Conservation (phyloP, 495 filamentous ascomycete species). For the Penicillium macrosclerotiorum region DNA sequence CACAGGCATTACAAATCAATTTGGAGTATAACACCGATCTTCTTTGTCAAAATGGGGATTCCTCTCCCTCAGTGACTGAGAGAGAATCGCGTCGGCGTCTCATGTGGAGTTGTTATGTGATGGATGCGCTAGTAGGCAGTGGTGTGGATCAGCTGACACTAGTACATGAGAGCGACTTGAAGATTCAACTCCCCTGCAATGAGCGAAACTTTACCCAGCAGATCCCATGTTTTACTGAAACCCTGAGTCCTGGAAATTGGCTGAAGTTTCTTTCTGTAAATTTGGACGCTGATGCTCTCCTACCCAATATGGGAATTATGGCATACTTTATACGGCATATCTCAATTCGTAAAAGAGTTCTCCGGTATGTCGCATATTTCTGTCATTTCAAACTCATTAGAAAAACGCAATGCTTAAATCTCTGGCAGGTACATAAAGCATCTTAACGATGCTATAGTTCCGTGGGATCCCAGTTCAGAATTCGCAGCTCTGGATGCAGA, state of each 20-base stretch:
- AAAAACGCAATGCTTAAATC: too few species aligned
- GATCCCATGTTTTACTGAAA: conserved; percentile 27
- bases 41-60: conserved; percentile 23
- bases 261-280: conserved; percentile 24
- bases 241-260: conserved; percentile 20
- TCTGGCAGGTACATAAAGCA: conserved; percentile 36
- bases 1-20: conserved; percentile 37
- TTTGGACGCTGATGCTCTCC: conserved; percentile 6
- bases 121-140: conserved; percentile 35
- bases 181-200: conserved; percentile 37
- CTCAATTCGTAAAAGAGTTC: conserved; percentile 27
- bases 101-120: conserved; percentile 41
- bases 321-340: conserved; percentile 32
- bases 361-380: conserved; percentile 8
- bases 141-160: conserved; percentile 34
- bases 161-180: conserved; percentile 34
- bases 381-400: too few species aligned
- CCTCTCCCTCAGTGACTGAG: conserved; percentile 19
- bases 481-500: conserved; percentile 26
- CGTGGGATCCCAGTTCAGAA: conserved; percentile 29
- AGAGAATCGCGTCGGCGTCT: conserved; percentile 33
- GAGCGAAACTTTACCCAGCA: conserved; percentile 29
- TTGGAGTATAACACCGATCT: conserved; percentile 36
- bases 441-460: conserved; percentile 27
- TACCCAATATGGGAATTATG: conserved; percentile 34